Conservation (phyloP, 2,329 filamentous ascomycete species). For the Ampelomyces quisqualis region DNA sequence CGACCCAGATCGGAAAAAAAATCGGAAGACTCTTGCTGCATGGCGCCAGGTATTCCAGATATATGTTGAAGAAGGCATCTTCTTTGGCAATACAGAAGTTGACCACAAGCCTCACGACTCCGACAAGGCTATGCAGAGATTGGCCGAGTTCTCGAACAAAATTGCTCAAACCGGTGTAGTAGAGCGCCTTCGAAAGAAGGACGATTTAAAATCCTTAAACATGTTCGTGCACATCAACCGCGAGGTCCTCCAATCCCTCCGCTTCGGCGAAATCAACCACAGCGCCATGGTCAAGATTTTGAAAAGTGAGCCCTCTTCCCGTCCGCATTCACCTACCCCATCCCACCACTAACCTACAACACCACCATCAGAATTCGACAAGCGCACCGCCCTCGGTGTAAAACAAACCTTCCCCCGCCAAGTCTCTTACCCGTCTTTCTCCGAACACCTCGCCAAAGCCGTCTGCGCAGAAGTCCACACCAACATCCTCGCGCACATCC, state of each 20-base stretch:
- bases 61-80: conserved; percentile 76
- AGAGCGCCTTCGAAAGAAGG: conserved; percentile 62
- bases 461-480: conserved; percentile 73
- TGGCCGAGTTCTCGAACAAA: conserved; percentile 71
- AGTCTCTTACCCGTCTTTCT: conserved; percentile 58
- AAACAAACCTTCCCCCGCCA: conserved; percentile 62
- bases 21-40: conserved; percentile 63
- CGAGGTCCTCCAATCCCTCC: conserved; percentile 73
- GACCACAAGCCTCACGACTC: conserved; percentile 69
- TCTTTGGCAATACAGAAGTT: conserved; percentile 75
- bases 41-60: conserved; percentile 83
- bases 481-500: conserved; percentile 71
- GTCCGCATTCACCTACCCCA: neutral
- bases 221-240: conserved; percentile 73
- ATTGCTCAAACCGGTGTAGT: conserved; percentile 62
- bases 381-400: conserved; percentile 73
- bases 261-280: conserved; percentile 82
- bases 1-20: conserved; percentile 63
- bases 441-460: conserved; percentile 69
- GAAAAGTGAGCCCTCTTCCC: conserved; percentile 62
- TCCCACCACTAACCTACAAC: too few relatives aligned
- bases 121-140: conserved; percentile 63
- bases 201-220: conserved; percentile 64
- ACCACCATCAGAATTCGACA: conserved; percentile 76
- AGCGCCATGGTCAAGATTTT: conserved; percentile 78